phyloP scores from a whole-genome alignment of 2,329 filamentous ascomycete species.

The Dryadomyces quercus-mongolicae region DNA sequence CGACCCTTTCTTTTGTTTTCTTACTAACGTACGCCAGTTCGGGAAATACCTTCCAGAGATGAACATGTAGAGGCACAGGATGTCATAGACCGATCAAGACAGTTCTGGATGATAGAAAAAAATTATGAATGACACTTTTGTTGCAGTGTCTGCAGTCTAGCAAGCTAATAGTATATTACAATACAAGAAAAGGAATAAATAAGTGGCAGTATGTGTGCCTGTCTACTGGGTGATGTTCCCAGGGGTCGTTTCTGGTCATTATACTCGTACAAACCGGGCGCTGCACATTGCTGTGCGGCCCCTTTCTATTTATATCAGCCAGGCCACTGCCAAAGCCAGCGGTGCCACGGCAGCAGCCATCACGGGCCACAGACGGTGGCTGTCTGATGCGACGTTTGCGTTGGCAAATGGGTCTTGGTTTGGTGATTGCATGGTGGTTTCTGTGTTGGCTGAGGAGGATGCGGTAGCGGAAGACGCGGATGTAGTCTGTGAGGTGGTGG shows the following conservation, averaged over 20 bases:
- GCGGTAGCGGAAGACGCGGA: slow-evolving; percentile 1
- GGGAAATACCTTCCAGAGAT: neutral
- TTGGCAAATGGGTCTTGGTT: slow-evolving; percentile 12
- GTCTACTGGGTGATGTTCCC: neutral
- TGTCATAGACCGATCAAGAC: too few relatives aligned
- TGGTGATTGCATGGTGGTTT: slow-evolving; percentile 6
- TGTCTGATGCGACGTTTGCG: neutral
- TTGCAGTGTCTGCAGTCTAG: too few relatives aligned
- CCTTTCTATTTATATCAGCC: neutral
- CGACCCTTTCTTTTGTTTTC: neutral
- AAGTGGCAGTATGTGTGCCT: neutral
- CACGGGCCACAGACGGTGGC: neutral
- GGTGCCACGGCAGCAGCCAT: neutral
- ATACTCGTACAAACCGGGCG: neutral
- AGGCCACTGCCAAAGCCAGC: neutral
- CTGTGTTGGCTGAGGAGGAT: neutral
- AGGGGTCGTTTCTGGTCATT: neutral
- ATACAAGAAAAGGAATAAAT: neutral
- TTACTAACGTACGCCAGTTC: neutral
- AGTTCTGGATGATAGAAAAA: too few relatives aligned
- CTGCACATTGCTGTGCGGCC: neutral
- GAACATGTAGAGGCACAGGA: neutral
- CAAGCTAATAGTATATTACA: neutral
- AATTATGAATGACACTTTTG: too few relatives aligned
- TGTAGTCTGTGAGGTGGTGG: neutral